These are phyloP conservation scores for Coniferiporia weirii DNA, from an alignment of 1,284 basidiomycete genomes.

Conservation along the genomic window DNA sequence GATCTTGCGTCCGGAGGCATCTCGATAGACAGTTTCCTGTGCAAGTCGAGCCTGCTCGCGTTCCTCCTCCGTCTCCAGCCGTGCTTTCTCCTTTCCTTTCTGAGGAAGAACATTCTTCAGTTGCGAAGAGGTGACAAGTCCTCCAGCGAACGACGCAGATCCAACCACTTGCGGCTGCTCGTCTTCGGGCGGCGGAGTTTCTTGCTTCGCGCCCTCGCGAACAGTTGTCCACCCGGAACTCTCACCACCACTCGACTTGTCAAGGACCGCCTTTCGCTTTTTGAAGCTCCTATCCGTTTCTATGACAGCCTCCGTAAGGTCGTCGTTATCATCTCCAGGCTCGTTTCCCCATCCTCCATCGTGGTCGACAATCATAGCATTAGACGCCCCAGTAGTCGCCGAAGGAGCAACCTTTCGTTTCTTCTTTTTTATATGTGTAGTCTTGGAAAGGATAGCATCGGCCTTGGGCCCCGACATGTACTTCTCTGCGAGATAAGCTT, in stretches of 20 bases:
- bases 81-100: constrained; percentile 28
- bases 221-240: constrained; percentile 56
- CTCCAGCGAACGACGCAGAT: constrained; percentile 56
- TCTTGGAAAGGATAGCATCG: constrained; percentile 83
- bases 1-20: constrained; percentile 82
- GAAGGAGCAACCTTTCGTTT: constrained; percentile 56
- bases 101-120: constrained; percentile 50
- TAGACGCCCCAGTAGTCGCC: constrained; percentile 26
- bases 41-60: constrained; percentile 57
- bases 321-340: constrained; percentile 49
- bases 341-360: constrained; percentile 57
- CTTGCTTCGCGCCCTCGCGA: constrained; percentile 40
- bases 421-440: constrained; percentile 60
- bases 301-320: constrained; percentile 53
- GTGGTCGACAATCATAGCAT: constrained; percentile 41
- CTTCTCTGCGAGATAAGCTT: constrained; percentile 75
- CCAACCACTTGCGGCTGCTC: constrained; percentile 66
- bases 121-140: constrained; percentile 63
- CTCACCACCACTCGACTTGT: constrained; percentile 30
- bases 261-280: constrained; percentile 46
- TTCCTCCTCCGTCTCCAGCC: constrained; percentile 36
- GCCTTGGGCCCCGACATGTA: constrained; percentile 98
- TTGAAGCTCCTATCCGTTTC: constrained; percentile 71
- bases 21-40: constrained; percentile 93
- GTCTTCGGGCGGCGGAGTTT: constrained; percentile 55